Percentiles rank a stretch among this genome's conserved stretches.
These are phyloP conservation scores for Verticillium nonalfalfae DNA, from an alignment of 2,329 filamentous ascomycete species.

Conservation along the genomic window DNA sequence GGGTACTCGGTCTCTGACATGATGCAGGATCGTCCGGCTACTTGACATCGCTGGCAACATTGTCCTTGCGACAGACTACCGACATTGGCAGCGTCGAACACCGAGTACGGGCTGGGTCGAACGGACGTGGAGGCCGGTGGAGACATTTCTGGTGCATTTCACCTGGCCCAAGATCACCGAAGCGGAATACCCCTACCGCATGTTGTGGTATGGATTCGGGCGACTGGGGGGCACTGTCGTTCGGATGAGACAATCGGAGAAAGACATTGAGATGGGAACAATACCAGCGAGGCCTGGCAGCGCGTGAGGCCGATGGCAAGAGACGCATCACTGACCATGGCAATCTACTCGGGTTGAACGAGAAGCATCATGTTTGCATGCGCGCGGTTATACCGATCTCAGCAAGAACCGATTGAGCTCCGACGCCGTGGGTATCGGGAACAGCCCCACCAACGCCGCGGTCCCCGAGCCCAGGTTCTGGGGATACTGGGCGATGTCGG, in stretches of 20 bases:
- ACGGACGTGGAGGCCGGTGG: not conserved
- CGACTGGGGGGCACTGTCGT: not conserved
- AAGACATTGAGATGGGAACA: not conserved
- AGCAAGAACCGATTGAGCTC: no score
- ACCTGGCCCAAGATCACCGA: slow-evolving; percentile 11
- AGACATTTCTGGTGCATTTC: not conserved
- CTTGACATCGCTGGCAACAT: slow-evolving; percentile 31
- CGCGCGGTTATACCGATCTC: no score
- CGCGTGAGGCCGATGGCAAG: not conserved
- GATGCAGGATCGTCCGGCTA: slow-evolving; percentile 25
- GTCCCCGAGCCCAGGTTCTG: not conserved
- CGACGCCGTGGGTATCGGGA: not conserved
- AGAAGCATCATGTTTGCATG: no score
- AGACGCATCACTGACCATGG: not conserved
- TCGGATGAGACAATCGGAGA: not conserved
- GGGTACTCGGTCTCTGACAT: slow-evolving; percentile 2
- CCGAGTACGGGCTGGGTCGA: slow-evolving; percentile 12
- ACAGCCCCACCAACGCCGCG: not conserved
- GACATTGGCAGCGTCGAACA: slow-evolving; percentile 27
- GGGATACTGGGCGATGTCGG: not conserved
- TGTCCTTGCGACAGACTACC: slow-evolving; percentile 28
- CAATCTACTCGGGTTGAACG: no score
- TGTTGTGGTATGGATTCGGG: not conserved
- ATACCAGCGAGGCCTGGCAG: not conserved
- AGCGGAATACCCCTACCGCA: not conserved